Conservation (phyloP, 2,329 filamentous ascomycete genomes). For the Atkinsonella texensis region DNA sequence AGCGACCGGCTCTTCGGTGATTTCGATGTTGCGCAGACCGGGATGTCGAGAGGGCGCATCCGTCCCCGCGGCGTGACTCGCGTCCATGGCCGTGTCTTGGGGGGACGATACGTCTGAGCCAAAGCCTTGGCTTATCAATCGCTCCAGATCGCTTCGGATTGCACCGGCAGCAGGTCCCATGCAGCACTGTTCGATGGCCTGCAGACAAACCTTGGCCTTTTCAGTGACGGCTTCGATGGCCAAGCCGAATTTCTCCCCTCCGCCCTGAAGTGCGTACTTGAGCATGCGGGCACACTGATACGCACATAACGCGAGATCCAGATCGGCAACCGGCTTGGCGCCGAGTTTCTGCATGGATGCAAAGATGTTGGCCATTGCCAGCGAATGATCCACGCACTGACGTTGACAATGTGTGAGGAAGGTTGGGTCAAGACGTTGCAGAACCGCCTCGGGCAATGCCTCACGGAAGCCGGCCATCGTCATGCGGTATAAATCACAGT, state of each 20-base stretch:
- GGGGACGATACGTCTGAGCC: slow-evolving; percentile 13
- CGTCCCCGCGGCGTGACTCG: slow-evolving; percentile 2
- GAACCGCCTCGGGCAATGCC: slow-evolving; percentile 30
- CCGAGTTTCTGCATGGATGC: slow-evolving; percentile 37
- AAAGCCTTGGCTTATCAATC: slow-evolving; percentile 35
- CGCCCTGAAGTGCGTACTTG: slow-evolving; percentile 36
- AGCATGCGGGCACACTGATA: slow-evolving; percentile 43
- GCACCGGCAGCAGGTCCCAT: slow-evolving; percentile 37
- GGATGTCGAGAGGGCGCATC: slow-evolving; percentile 6
- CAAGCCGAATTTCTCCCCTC: slow-evolving; percentile 30
- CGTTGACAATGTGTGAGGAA: slow-evolving; percentile 38
- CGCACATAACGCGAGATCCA: slow-evolving; percentile 43
- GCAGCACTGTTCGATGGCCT: slow-evolving; percentile 38
- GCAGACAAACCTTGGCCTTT: slow-evolving; percentile 37
- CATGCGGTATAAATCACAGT: slow-evolving; percentile 44
- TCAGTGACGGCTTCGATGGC: slow-evolving; percentile 35
- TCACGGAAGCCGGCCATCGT: slow-evolving; percentile 40
- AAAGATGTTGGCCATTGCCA: slow-evolving; percentile 45
- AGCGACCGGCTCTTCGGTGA: slow-evolving; percentile 18
- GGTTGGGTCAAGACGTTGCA: slow-evolving; percentile 33
- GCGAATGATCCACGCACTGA: slow-evolving; percentile 41
- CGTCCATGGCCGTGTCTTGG: slow-evolving; percentile 4
- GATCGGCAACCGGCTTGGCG: slow-evolving; percentile 39
- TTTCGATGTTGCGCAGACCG: slow-evolving; percentile 13
- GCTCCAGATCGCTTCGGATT: slow-evolving; percentile 37